Conservation (phyloP, 140 eudicot species). For the Ambrosia hybrid region DNA sequence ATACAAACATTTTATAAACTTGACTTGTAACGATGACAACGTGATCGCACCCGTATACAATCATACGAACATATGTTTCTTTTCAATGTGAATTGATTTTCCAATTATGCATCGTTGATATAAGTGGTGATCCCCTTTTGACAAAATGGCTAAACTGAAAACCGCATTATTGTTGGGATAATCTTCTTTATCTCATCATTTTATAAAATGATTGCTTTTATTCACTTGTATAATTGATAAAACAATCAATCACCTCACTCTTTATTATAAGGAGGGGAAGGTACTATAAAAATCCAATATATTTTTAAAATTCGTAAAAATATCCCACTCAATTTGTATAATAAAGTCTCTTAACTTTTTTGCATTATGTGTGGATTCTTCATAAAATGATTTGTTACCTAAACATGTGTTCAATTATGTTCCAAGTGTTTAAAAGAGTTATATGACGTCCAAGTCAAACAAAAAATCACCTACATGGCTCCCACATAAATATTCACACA, state of each 20-base stretch:
- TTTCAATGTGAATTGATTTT: background rate
- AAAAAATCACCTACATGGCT: too few species aligned
- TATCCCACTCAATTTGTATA: too few species aligned
- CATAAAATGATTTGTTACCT: too few species aligned
- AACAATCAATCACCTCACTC: background rate
- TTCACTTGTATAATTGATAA: conserved; percentile 12
- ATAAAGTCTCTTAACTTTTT: too few species aligned
- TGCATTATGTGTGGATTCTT: too few species aligned
- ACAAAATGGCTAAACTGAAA: background rate
- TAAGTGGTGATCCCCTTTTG: conserved; percentile 13
- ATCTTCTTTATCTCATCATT: conserved; percentile 5
- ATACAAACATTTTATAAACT: too few species aligned
- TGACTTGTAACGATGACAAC: background rate
- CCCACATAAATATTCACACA: too few species aligned
- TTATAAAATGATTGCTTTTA: conserved; percentile 1
- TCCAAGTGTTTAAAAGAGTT: too few species aligned
- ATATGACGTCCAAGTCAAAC: too few species aligned
- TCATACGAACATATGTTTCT: background rate
- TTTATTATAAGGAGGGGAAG: background rate
- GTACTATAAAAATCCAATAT: too few species aligned
- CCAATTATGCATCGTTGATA: conserved; percentile 8
- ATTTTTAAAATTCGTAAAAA: too few species aligned
- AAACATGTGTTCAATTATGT: too few species aligned
- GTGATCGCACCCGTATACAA: background rate
- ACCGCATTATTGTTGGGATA: conserved; percentile 12